These are phyloP conservation scores for Curvularia hawaiiensis DNA, from an alignment of 2,329 filamentous ascomycete genomes.

Conservation along the genomic window DNA sequence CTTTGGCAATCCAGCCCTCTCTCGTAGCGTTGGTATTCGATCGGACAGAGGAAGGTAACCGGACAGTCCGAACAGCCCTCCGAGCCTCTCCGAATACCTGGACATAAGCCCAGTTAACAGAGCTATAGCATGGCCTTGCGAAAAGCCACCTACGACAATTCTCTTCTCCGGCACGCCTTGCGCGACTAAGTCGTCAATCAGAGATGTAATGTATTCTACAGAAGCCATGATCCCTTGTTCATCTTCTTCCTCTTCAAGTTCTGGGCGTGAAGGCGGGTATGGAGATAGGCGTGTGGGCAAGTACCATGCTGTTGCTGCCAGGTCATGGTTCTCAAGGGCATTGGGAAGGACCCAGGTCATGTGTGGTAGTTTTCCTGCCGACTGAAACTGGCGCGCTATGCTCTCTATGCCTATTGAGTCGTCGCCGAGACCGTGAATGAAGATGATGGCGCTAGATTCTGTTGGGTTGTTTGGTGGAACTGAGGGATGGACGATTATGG, in stretches of 20 bases:
- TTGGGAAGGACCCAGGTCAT: constrained; percentile 59
- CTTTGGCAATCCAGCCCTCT: constrained; percentile 43
- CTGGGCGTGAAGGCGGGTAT: constrained; percentile 48
- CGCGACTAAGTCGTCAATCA: constrained; percentile 51
- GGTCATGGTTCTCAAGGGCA: constrained; percentile 54
- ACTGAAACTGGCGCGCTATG: constrained; percentile 55
- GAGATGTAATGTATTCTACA: constrained; percentile 48
- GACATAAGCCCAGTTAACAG: constrained; percentile 51
- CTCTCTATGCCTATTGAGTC: constrained; percentile 52
- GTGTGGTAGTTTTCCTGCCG: constrained; percentile 54
- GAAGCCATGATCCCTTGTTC: constrained; percentile 51
- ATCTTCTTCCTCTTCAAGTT: constrained; percentile 54
- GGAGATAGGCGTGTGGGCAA: constrained; percentile 49
- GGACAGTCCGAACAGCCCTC: constrained; percentile 52
- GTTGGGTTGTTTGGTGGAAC: constrained; percentile 41
- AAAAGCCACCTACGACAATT: constrained; percentile 56
- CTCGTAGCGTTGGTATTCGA: constrained; percentile 47
- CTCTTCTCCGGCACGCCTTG: constrained; percentile 50
- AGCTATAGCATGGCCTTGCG: constrained; percentile 54
- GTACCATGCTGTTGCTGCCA: constrained; percentile 56
- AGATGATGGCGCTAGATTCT: constrained; percentile 52
- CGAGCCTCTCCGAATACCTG: constrained; percentile 48
- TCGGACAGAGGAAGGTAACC: constrained; percentile 55
- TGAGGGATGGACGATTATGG: constrained; percentile 47
- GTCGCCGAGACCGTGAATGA: constrained; percentile 56